Evolutionary conservation across 176 grass and related monocot species (phyloP), one percentile per base, ranked within the genome.

Genomic region (Poa pratensis): DNA sequence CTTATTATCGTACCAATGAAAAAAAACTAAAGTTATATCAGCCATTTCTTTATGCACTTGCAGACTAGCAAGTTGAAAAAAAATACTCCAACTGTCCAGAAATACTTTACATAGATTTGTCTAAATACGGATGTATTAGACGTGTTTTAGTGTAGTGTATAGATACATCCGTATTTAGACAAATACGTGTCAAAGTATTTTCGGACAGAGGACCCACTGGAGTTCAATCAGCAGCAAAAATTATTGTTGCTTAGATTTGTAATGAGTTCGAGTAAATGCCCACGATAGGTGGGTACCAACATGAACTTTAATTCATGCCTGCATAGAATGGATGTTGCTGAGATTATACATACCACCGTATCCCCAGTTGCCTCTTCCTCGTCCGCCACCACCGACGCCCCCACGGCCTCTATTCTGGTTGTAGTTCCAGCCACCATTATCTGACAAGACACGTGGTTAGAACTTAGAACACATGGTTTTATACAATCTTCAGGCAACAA

Each of bases 351-450:
- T 90, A 96, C 94, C 94, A 87, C 86, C 73, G 27, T 93, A 96
- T 49, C 91, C 87, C 94, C 86, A 96, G 57, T 87, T 88, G 75
- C 84, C 94, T 89, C 94, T 87, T 57, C 94, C 94, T 61, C 89
- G 75, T 5, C 92, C 83, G 9, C 91, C 86, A 1, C 89, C 82
- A 1, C 87, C 92, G 14, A 80, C 85, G 0, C 90, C 80, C 62
- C 92, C 88, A 3, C 46, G 46, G 46, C 89, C 95, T 86, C 83
- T 88, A 69, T 70, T 85, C 78, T 78, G 80, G 80, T 90, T 93
- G 84, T 90, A 86, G 62, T 83, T 91, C 91, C 89, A 98, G 69
- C 92, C 92, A 77, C 94, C 94, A 83, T 96, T 96, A 72, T 93
- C 94, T 96, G 82, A 69, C 3, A 2, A 46, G 45, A 90, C 66